Evolutionary conservation across 129 eudicot genomes (phyloP), one percentile per base, ranked within the genome.

Genomic region (Artemisia tridentata): DNA sequence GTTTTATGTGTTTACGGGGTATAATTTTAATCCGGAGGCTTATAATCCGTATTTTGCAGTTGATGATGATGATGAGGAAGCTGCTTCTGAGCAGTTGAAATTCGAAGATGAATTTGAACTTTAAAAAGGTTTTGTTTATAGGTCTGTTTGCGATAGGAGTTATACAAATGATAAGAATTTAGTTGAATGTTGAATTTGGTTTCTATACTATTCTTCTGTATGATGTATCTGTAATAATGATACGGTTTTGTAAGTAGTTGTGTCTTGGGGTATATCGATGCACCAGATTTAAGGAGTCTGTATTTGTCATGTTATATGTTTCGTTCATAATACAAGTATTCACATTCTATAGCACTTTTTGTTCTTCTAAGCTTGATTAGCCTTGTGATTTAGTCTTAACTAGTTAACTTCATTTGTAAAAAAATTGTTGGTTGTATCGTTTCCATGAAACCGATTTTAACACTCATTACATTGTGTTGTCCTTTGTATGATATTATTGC

Each of bases 1-100:
- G 41, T 91, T 91, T 65, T 91, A 91, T 69, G 84, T 79, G 50
- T 86, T 88, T 31, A 91, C 91, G 0, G 90, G 88, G 11, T 88
- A 82, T 49, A 91, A 82, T 75, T 91, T 91, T 69, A 84, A 80
- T 88, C 96, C 97, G 0, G 88, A 84, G 77, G 88, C 84, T 0
- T 88, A 86, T 41, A 91, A 91, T 59, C 92, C 92, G 0, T 91
- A 91, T 51, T 82, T 91, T 52, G 91, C 80, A 11, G 59, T 91
- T 54, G 97, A 91, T 81, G 97, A 91, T 66, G 97, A 86, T 17
- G 97, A 91, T 60, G 97, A 88, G 67, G 97, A 88, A 52, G 97
- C 97, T 72, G 97, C 97, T 17, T 80, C 82, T 8, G 92, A 88
- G 82, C 82, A 75, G 59, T 63, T 91, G 84, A 88, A 86, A 77